Evolutionary conservation across 768 basidiomycete genomes (phyloP).

Genomic region (Boletus rufocinnamomeus): DNA sequence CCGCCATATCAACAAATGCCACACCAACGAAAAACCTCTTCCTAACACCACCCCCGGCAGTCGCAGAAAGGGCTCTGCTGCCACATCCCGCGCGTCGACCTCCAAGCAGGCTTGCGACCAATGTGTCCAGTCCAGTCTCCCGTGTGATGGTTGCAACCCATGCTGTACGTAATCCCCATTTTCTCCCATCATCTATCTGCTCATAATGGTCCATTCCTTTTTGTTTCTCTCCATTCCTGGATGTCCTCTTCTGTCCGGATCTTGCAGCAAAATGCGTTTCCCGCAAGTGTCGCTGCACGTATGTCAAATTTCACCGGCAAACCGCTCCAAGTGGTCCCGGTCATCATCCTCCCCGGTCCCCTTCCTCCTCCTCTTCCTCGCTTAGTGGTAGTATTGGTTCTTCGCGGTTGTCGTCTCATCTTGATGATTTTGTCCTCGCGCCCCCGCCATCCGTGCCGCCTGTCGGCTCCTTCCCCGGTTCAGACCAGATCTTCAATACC

Average conservation of each 20-base stretch:
- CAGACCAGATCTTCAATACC: constrained; percentile 35
- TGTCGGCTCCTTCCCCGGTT: constrained; percentile 24
- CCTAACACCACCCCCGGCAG: constrained; percentile 36
- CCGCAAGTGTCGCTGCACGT: constrained; percentile 74
- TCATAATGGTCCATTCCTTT: not conserved
- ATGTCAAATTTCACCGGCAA: constrained; percentile 80
- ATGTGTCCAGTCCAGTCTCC: constrained; percentile 72
- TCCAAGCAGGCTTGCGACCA: constrained; percentile 87
- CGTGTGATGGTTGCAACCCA: constrained; percentile 79
- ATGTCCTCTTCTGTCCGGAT: not conserved
- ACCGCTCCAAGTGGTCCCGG: constrained; percentile 79
- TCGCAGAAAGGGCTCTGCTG: constrained; percentile 66
- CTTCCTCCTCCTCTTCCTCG: constrained; percentile 35
- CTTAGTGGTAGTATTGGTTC: constrained; percentile 14
- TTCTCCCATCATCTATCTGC: not conserved
- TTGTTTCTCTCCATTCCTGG: not conserved
- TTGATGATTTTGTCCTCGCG: constrained; percentile 46
- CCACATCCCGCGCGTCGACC: constrained; percentile 71
- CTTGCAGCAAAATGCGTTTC: constrained; percentile 68
- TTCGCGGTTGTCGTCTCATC: constrained; percentile 34
- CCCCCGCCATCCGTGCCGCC: constrained; percentile 38
- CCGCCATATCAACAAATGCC: constrained; percentile 86
- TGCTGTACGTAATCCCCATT: constrained; percentile 53
- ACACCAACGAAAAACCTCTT: constrained; percentile 67
- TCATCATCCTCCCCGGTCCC: constrained; percentile 46